A percentile compares a stretch with the other conserved stretches of the same genome.
phyloP scores from a whole-genome alignment of 257 asterid species.

The Primulina tabacum region DNA sequence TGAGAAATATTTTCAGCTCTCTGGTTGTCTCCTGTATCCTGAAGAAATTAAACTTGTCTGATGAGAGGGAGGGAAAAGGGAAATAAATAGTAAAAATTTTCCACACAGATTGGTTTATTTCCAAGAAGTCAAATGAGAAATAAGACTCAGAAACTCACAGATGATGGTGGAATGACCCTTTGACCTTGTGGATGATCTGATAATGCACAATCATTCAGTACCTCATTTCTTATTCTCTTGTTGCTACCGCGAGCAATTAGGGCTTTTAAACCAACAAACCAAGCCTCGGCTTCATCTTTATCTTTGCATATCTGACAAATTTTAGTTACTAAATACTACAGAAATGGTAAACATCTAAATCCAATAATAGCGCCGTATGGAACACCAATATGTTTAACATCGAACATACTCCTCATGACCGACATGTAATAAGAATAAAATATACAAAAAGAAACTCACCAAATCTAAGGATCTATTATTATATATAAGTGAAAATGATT shows the following conservation, averaged over 20 bases:
- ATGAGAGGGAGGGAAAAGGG: conserved; percentile 18
- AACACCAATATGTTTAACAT: conserved; percentile 2
- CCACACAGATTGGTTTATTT: background rate
- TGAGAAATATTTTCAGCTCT: conserved; percentile 43
- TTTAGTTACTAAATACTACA: conserved; percentile 15
- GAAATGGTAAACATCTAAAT: conserved; percentile 7
- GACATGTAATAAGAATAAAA: background rate
- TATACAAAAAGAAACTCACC: conserved; percentile 54
- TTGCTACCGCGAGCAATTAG: conserved; percentile 52
- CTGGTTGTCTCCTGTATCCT: conserved; percentile 55
- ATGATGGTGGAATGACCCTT: conserved; percentile 40
- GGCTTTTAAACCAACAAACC: conserved; percentile 85
- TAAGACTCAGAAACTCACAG: conserved; percentile 39
- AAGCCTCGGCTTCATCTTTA: conserved; percentile 94
- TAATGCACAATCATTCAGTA: conserved; percentile 39
- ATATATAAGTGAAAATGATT: conserved; percentile 83
- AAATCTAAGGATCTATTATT: conserved; percentile 80
- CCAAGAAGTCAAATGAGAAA: conserved; percentile 15
- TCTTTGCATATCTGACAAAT: conserved; percentile 80
- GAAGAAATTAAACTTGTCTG: conserved; percentile 31
- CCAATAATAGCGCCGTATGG: conserved; percentile 7
- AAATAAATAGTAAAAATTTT: conserved; percentile 4
- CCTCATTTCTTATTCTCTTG: conserved; percentile 46
- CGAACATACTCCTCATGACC: conserved; percentile 5
- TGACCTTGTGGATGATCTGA: conserved; percentile 49